A percentile compares a stretch with the other conserved stretches of the same genome.
These are phyloP conservation scores for Exsudoporus frostii DNA, from an alignment of 768 basidiomycete genomes.

Conservation along the genomic window DNA sequence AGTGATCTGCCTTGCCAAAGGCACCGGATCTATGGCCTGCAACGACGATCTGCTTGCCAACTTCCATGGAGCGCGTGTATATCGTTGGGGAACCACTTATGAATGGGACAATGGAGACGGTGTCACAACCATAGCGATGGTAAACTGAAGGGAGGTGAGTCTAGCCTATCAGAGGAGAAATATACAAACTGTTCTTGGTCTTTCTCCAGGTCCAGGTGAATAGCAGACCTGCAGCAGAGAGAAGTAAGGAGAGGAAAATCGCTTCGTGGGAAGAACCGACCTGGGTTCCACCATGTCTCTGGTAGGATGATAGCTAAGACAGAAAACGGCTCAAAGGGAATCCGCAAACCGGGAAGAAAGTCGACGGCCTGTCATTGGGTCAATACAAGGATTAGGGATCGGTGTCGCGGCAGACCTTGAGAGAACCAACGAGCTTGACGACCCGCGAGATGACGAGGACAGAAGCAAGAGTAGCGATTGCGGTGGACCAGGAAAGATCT, in stretches of 20 bases:
- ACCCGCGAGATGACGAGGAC: constrained; percentile 9
- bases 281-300: constrained; percentile 21
- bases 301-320: constrained; percentile 8
- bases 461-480: background rate
- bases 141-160: constrained; percentile 16
- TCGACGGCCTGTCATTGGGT: constrained; percentile 10
- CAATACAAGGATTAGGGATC: background rate
- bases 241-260: background rate
- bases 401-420: constrained; percentile 13
- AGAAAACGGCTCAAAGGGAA: constrained; percentile 20
- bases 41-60: constrained; percentile 19
- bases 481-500: constrained; percentile 6
- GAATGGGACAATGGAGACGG: constrained; percentile 22
- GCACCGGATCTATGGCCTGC: constrained; percentile 15
- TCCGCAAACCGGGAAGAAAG: constrained; percentile 17
- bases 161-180: background rate
- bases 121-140: constrained; percentile 15
- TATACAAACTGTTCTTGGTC: constrained; percentile 11
- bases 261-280: constrained; percentile 1
- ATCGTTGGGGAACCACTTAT: constrained; percentile 14
- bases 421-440: constrained; percentile 11
- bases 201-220: constrained; percentile 27
- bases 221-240: constrained; percentile 2
- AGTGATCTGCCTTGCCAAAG: constrained; percentile 17
- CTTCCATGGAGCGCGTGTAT: constrained; percentile 23